Percentiles rank a stretch among this genome's conserved stretches.
These are phyloP conservation scores for Dactylellina leptospora DNA, from an alignment of 2,329 filamentous ascomycete species.

Conservation along the genomic window DNA sequence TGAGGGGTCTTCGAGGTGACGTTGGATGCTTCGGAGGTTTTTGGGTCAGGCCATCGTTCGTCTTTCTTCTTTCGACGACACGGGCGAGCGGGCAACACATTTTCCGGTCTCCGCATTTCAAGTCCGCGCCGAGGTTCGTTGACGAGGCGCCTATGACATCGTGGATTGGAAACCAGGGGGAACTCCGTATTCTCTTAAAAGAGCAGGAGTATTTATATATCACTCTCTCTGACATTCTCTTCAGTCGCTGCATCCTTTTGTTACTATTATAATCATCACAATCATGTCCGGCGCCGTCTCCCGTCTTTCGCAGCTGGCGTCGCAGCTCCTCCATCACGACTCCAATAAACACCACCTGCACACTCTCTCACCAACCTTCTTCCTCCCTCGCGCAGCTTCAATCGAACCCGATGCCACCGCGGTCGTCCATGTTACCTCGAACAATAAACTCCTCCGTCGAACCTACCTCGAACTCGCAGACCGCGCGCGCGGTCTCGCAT, in stretches of 20 bases:
- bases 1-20: constrained; percentile 10
- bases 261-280: neutral
- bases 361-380: constrained; percentile 81
- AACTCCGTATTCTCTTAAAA: too few species aligned
- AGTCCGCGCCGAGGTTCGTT: constrained; percentile 41
- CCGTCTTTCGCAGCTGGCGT: constrained; percentile 69
- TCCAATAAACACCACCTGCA: constrained; percentile 60
- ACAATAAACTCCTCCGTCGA: constrained; percentile 76
- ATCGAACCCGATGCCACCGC: constrained; percentile 89
- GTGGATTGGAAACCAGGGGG: too few species aligned
- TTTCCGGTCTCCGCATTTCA: constrained; percentile 26
- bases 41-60: constrained; percentile 50
- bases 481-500: constrained; percentile 85
- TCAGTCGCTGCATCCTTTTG: too few species aligned
- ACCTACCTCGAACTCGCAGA: constrained; percentile 85
- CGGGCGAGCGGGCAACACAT: constrained; percentile 46
- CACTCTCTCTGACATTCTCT: neutral
- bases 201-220: too few species aligned
- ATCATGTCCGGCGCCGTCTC: constrained; percentile 72
- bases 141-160: neutral
- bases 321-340: constrained; percentile 61
- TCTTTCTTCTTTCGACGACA: too few species aligned
- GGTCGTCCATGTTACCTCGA: constrained; percentile 84
- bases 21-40: constrained; percentile 48
- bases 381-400: constrained; percentile 81